Percentiles rank a stretch among this genome's conserved stretches.
Evolutionary conservation across 2,329 filamentous ascomycete species (phyloP).

Genomic region (Cercospora sojina): DNA sequence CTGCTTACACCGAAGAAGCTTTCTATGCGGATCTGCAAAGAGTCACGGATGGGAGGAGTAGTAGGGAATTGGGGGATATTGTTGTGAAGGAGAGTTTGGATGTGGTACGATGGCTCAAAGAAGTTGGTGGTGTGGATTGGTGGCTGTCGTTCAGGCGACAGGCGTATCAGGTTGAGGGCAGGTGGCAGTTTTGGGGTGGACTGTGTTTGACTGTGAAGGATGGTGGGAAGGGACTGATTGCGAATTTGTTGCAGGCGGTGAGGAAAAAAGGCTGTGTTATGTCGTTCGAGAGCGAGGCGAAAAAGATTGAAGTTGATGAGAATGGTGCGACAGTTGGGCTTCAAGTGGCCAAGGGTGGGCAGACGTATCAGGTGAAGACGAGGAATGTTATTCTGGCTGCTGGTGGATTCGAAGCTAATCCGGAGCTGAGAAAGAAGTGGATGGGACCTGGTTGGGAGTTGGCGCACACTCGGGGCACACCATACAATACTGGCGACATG

Average conservation of each 20-base stretch:
- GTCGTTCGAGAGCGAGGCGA: conserved; percentile 50
- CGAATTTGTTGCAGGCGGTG: conserved; percentile 50
- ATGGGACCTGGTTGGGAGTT: conserved; percentile 63
- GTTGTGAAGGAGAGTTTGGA: conserved; percentile 46
- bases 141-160: conserved; percentile 64
- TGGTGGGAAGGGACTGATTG: conserved; percentile 60
- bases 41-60: conserved; percentile 56
- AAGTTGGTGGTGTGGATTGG: conserved; percentile 32
- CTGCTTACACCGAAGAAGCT: conserved; percentile 55
- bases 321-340: conserved; percentile 40
- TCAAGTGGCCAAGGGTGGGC: conserved; percentile 32
- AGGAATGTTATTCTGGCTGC: conserved; percentile 55
- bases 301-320: conserved; percentile 41
- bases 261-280: conserved; percentile 46
- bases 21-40: conserved; percentile 58
- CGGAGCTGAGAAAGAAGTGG: conserved; percentile 55
- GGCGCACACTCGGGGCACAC: conserved; percentile 62
- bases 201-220: conserved; percentile 59
- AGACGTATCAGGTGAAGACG: conserved; percentile 36
- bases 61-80: conserved; percentile 49
- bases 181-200: conserved; percentile 66
- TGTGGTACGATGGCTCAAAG: conserved; percentile 34
- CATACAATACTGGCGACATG: conserved; percentile 62
- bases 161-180: conserved; percentile 61
- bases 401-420: conserved; percentile 64